Conservation (phyloP, 129 eudicot genomes). For the Tagetes patula region DNA sequence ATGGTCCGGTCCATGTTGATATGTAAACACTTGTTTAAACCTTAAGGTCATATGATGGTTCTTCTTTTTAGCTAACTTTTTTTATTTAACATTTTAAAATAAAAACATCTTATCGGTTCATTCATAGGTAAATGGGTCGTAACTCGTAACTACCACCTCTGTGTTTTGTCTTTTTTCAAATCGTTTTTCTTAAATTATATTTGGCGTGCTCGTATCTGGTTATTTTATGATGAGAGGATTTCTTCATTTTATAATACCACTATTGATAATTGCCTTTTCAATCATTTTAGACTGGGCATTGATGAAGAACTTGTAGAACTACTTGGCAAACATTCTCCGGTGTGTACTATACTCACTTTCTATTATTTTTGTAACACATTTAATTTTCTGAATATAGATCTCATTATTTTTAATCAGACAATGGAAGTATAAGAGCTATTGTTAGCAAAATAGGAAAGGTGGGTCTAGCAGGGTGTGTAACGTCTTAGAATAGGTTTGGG, state of each 20-base stretch:
- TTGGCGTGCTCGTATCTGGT: no score
- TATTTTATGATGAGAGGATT: neutral
- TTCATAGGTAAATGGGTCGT: neutral
- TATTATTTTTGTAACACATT: neutral
- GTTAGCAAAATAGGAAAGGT: no score
- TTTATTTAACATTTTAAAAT: neutral
- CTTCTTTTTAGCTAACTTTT: no score
- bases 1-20: neutral
- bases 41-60: neutral
- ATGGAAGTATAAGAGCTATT: no score
- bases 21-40: no score
- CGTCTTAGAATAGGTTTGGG: no score
- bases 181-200: neutral
- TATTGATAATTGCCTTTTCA: neutral
- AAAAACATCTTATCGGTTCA: neutral
- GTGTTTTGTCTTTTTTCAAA: neutral
- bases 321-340: constrained; percentile 81
- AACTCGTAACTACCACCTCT: neutral
- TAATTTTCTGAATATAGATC: constrained; percentile 13
- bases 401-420: neutral
- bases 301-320: constrained; percentile 94
- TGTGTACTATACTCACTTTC: constrained; percentile 30
- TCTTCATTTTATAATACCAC: neutral
- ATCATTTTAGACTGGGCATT: constrained; percentile 73
- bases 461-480: no score